A percentile compares a stretch with the other conserved stretches of the same genome.
Conservation (phyloP, 2,329 filamentous ascomycete species). For the Aspergillus jensenii region DNA sequence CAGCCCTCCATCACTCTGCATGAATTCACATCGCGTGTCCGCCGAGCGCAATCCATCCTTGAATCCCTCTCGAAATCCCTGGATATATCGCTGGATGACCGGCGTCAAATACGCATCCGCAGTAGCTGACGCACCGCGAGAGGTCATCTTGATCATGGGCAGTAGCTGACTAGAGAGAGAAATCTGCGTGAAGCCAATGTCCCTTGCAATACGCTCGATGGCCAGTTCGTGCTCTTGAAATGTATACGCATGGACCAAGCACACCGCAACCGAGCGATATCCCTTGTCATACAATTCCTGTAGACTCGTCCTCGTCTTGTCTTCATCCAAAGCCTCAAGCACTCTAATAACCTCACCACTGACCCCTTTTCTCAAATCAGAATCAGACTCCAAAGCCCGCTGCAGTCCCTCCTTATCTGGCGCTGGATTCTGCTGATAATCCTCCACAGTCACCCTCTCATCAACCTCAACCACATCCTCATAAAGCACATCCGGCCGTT, state of each 20-base stretch:
- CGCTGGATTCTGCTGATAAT: constrained; percentile 54
- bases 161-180: constrained; percentile 77
- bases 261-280: constrained; percentile 79
- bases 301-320: constrained; percentile 58
- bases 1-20: constrained; percentile 82
- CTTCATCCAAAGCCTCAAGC: constrained; percentile 58
- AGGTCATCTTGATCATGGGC: constrained; percentile 84
- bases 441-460: constrained; percentile 68
- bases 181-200: constrained; percentile 73
- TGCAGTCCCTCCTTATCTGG: constrained; percentile 65
- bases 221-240: constrained; percentile 81
- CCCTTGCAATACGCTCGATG: constrained; percentile 73
- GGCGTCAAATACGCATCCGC: constrained; percentile 79
- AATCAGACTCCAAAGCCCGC: too few species aligned
- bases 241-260: constrained; percentile 85
- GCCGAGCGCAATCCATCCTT: constrained; percentile 69
- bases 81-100: constrained; percentile 73
- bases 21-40: constrained; percentile 84
- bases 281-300: constrained; percentile 67
- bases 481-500: constrained; percentile 82
- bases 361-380: constrained; percentile 44
- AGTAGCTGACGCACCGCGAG: constrained; percentile 72
- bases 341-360: constrained; percentile 67
- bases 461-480: constrained; percentile 81
- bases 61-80: constrained; percentile 60